Evolutionary conservation across 2,329 filamentous ascomycete genomes (phyloP).

Genomic region (Xylariales sp.): DNA sequence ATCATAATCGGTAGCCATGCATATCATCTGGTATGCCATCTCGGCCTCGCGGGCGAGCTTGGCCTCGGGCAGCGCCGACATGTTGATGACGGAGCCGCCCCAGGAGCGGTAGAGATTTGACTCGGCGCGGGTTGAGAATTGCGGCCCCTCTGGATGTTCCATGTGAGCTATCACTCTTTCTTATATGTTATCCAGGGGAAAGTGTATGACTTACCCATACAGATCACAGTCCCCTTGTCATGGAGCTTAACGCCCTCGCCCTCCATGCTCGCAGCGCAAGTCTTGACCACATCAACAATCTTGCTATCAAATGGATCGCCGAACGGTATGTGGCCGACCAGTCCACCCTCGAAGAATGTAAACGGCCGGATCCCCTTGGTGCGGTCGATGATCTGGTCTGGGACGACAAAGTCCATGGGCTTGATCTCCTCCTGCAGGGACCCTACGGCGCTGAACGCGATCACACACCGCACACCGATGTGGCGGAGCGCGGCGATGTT

Average conservation of each 20-base stretch:
- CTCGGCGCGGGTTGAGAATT: slow-evolving; percentile 95
- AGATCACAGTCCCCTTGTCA: slow-evolving; percentile 77
- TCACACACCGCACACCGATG: slow-evolving; percentile 83
- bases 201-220: slow-evolving; percentile 65
- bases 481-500: slow-evolving; percentile 96
- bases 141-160: slow-evolving; percentile 71
- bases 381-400: slow-evolving; percentile 94
- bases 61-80: slow-evolving; percentile 91
- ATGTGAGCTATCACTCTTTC: not conserved
- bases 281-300: slow-evolving; percentile 70
- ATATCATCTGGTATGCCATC: slow-evolving; percentile 96
- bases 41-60: slow-evolving; percentile 96
- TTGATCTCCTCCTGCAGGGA: slow-evolving; percentile 88
- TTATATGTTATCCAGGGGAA: slow-evolving; percentile 4
- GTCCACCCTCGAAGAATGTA: slow-evolving; percentile 90
- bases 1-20: slow-evolving; percentile 99
- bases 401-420: slow-evolving; percentile 93
- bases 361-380: slow-evolving; percentile 93
- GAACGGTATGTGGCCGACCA: slow-evolving; percentile 92
- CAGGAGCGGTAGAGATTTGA: slow-evolving; percentile 91
- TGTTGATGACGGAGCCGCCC: slow-evolving; percentile 96
- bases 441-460: slow-evolving; percentile 94
- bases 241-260: slow-evolving; percentile 84
- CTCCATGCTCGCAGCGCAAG: slow-evolving; percentile 69
- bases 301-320: slow-evolving; percentile 87